Percentiles rank a stretch among this genome's conserved stretches.
Evolutionary conservation across 192 early-diverging fungal genomes (phyloP).

Genomic region (Entomortierella chlamydospora): DNA sequence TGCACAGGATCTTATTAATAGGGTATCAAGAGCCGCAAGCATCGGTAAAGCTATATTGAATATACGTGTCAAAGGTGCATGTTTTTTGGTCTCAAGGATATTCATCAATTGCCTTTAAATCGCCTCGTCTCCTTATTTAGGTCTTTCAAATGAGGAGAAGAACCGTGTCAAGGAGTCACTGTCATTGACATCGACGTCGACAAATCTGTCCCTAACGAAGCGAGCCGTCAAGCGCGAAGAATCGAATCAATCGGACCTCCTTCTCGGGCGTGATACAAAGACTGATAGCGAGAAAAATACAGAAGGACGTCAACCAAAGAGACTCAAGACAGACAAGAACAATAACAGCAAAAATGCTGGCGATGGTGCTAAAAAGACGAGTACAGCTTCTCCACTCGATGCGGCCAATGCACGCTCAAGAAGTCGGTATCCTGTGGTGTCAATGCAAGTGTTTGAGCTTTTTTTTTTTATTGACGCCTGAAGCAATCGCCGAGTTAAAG

Average conservation of each 20-base stretch:
- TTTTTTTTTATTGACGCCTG: background rate
- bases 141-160: background rate
- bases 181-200: background rate
- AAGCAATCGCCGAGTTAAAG: too few species aligned
- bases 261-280: background rate
- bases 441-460: slow-evolving; percentile 1
- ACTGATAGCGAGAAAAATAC: background rate
- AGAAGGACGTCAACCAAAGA: background rate
- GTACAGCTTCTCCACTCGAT: background rate
- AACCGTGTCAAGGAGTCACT: background rate
- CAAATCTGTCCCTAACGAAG: background rate
- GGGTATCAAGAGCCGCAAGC: slow-evolving; percentile 22
- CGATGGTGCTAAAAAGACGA: background rate
- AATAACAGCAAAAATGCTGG: background rate
- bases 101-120: too few species aligned
- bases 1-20: slow-evolving; percentile 17
- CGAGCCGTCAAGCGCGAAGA: slow-evolving; percentile 30
- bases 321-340: background rate
- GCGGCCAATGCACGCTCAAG: background rate
- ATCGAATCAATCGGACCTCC: slow-evolving; percentile 5
- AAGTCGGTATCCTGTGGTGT: slow-evolving; percentile 3
- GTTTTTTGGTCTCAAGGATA: background rate
- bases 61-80: background rate
- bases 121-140: background rate
- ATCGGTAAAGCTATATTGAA: slow-evolving; percentile 7